These are phyloP conservation scores for Hypomyces rosellus DNA, from an alignment of 2,329 filamentous ascomycete genomes.

Conservation along the genomic window DNA sequence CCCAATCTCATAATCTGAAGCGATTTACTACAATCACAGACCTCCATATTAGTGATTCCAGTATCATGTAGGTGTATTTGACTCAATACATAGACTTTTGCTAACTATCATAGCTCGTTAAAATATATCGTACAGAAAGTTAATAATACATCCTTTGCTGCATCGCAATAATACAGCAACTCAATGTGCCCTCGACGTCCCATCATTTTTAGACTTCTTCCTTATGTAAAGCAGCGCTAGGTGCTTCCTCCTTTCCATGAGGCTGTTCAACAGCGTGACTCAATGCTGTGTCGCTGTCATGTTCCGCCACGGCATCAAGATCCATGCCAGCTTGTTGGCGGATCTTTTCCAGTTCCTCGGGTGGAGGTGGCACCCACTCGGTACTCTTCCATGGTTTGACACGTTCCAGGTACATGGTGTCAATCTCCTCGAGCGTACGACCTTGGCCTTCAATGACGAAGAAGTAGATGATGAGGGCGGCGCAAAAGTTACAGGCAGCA, in stretches of 20 bases:
- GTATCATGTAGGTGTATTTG: too few relatives aligned
- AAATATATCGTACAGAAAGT: too few relatives aligned
- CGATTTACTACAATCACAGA: too few relatives aligned
- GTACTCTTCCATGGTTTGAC: conserved; percentile 58
- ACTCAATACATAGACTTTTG: too few relatives aligned
- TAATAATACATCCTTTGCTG: too few relatives aligned
- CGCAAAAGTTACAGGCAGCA: conserved; percentile 62
- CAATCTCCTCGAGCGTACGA: conserved; percentile 70
- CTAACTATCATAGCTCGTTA: too few relatives aligned
- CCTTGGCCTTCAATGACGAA: conserved; percentile 71
- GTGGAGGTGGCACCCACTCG: conserved; percentile 43
- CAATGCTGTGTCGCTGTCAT: conserved; percentile 1
- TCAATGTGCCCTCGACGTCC: too few relatives aligned
- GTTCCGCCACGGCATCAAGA: conserved; percentile 20
- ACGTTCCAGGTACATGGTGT: conserved; percentile 65
- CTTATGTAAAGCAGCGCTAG: neutral
- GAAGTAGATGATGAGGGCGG: conserved; percentile 64
- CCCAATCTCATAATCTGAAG: conserved; percentile 4
- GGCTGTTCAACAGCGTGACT: too few relatives aligned
- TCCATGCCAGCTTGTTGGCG: conserved; percentile 36
- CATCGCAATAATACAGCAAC: too few relatives aligned
- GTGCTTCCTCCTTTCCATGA: too few relatives aligned
- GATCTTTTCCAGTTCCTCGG: conserved; percentile 38
- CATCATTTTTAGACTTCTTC: neutral
- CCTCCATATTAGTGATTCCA: too few relatives aligned